Conservation (phyloP, 2,329 filamentous ascomycete genomes). For the Ophiostoma perfectum region DNA sequence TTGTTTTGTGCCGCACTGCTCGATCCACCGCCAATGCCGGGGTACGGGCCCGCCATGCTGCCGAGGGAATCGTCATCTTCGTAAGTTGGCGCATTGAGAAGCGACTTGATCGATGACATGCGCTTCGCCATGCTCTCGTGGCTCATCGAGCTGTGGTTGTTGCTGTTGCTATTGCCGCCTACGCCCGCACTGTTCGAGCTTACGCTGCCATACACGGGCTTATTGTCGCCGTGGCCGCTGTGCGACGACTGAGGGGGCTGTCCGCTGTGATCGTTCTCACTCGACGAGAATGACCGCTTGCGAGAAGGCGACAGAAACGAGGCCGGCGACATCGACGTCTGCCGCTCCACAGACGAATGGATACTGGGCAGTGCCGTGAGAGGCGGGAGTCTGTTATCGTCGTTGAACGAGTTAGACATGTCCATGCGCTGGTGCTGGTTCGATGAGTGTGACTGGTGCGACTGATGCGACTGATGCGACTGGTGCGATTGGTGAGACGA, state of each 20-base stretch:
- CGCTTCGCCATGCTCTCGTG: constrained; percentile 54
- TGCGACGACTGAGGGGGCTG: constrained; percentile 6
- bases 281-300: constrained; percentile 63
- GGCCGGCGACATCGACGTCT: constrained; percentile 55
- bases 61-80: constrained; percentile 33
- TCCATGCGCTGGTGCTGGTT: constrained; percentile 33
- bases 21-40: constrained; percentile 20
- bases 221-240: not conserved
- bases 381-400: constrained; percentile 57
- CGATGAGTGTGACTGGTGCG: not conserved
- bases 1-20: constrained; percentile 1
- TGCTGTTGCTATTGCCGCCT: constrained; percentile 22
- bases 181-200: not conserved
- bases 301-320: constrained; percentile 55
- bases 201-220: constrained; percentile 1
- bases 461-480: constrained; percentile 1
- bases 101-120: constrained; percentile 69
- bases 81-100: constrained; percentile 55
- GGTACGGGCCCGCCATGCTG: constrained; percentile 25
- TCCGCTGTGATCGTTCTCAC: constrained; percentile 43
- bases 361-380: constrained; percentile 40
- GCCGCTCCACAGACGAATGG: constrained; percentile 41
- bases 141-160: constrained; percentile 25
- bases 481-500: not conserved
- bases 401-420: constrained; percentile 41